Base-by-base conservation (phyloP, 2,329 filamentous ascomycete species). In the Penicillium sp. region DNA sequence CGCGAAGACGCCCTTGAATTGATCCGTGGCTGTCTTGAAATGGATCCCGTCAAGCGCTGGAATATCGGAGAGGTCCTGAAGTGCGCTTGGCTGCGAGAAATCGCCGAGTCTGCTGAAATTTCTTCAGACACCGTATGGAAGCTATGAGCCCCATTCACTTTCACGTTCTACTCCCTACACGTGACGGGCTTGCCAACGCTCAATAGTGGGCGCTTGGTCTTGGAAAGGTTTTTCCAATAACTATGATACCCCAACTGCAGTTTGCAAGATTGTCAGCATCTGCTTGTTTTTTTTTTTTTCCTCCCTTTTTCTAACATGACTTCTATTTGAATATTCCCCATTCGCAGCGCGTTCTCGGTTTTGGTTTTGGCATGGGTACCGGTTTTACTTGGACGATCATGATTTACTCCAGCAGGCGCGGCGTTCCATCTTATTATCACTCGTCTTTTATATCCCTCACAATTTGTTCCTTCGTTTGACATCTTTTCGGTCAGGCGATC, bases 1-100 rank as follows among this genome's bases (percentile, higher is more conserved):
- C 68, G 72, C n/a, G 69, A 78, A 39, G 75, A 81, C 24, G 80
- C 79, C 9, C 71, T 84, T 42, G 81, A 83, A n/a, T 64, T 88
- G 22, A 74, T 88, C 14, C 73, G 75, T 41, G 82, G 83, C 4
- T 88, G 86, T 63, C 72, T 88, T 22, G 77, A 84, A 32, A 78
- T 82, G 73, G 77, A 86, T 49, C 68, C 77, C 31, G 72, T 80
- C 39, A 72, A 75, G 47, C 77, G 86, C 40, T 86, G 82, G 81
- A 81, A 77, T 32, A 79, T 88, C 47, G 74, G 76, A 34, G 77
- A 84, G 40, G 77, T 84, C 18, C 66, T 88, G 36, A 75, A 76
- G 21, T 81, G 79, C 59, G 63, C 72, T 13, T 88, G 84, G 83
- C 75, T 88, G 29, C 69, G 73, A 24, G 75, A 74, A 11, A 70